phyloP scores from a whole-genome alignment of 2,329 filamentous ascomycete species.

The Calonectria naviculata region DNA sequence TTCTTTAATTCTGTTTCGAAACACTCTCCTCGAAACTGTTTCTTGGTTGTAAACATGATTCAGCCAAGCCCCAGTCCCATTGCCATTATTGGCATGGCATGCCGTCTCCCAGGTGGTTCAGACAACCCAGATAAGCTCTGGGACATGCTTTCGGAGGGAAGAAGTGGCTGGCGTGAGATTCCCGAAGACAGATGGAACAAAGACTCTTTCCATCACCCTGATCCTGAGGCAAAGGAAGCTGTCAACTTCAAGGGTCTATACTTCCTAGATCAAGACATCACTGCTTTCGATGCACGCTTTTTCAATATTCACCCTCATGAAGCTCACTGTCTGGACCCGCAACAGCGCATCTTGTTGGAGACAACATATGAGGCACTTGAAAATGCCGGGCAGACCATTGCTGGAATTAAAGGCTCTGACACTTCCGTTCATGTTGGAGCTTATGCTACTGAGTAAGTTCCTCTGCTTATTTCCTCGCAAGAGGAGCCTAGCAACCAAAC shows the following conservation, averaged over 20 bases:
- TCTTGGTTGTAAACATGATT: constrained; percentile 7
- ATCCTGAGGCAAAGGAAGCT: constrained; percentile 30
- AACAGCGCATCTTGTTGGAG: constrained; percentile 48
- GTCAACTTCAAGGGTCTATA: constrained; percentile 26
- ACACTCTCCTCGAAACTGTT: not conserved
- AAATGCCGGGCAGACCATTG: constrained; percentile 42
- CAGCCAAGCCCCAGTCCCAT: constrained; percentile 30
- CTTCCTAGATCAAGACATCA: constrained; percentile 26
- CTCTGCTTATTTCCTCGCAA: not conserved
- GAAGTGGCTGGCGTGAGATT: constrained; percentile 32
- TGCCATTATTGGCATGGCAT: constrained; percentile 44
- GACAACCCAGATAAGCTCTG: constrained; percentile 41
- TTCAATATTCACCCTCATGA: constrained; percentile 47
- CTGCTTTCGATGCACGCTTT: constrained; percentile 39
- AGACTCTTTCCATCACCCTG: constrained; percentile 35
- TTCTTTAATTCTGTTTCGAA: constrained; percentile 3
- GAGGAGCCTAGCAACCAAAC: not conserved
- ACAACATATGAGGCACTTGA: constrained; percentile 49
- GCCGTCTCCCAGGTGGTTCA: constrained; percentile 42
- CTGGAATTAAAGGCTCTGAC: constrained; percentile 36
- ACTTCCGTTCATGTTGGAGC: constrained; percentile 47
- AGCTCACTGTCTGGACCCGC: constrained; percentile 46
- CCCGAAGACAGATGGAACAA: constrained; percentile 38
- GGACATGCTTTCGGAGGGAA: constrained; percentile 38
- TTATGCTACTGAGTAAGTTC: constrained; percentile 25